Conservation (phyloP, 2,329 filamentous ascomycete genomes). For the Claviceps sp. region DNA sequence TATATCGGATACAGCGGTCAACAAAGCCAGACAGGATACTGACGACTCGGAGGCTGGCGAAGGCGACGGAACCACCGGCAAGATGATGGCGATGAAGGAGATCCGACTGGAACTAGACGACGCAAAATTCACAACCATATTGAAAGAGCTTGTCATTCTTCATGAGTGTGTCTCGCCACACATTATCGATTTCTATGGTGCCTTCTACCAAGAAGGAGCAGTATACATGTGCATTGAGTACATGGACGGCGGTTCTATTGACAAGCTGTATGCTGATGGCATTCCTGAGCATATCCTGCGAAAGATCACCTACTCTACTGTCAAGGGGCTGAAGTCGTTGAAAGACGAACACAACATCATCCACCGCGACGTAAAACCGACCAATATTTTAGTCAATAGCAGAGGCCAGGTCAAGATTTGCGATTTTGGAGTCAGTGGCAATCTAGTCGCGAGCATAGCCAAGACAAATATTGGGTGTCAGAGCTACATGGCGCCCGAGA, state of each 20-base stretch:
- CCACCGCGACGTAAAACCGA: slow-evolving; percentile 95
- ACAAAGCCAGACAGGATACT: slow-evolving; percentile 14
- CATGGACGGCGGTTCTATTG: slow-evolving; percentile 96
- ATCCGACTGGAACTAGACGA: slow-evolving; percentile 92
- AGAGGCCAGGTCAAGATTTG: slow-evolving; percentile 93
- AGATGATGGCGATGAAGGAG: slow-evolving; percentile 98
- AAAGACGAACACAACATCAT: slow-evolving; percentile 99
- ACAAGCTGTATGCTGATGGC: slow-evolving; percentile 85
- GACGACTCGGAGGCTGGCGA: slow-evolving; percentile 21
- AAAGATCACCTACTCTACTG: slow-evolving; percentile 82
- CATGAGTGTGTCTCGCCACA: slow-evolving; percentile 91
- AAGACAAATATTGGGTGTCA: slow-evolving; percentile 99
- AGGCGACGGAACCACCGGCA: slow-evolving; percentile 44
- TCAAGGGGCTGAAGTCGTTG: slow-evolving; percentile 79
- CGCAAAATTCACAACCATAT: slow-evolving; percentile 89
- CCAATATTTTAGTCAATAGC: slow-evolving; percentile 91
- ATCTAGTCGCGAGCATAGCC: slow-evolving; percentile 91
- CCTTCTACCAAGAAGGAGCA: slow-evolving; percentile 96
- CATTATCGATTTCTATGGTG: slow-evolving; percentile 97
- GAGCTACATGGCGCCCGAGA: slow-evolving; percentile 96
- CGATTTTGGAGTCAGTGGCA: slow-evolving; percentile 94
- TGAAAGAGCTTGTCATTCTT: slow-evolving; percentile 93
- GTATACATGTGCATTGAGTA: slow-evolving; percentile 99
- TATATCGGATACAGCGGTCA: slow-evolving; percentile 21
- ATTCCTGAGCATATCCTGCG: slow-evolving; percentile 78